Evolutionary conservation across 192 early-diverging fungal genomes (phyloP), one percentile per base, ranked within the genome.

Genomic region (Paraglomus occultum): DNA sequence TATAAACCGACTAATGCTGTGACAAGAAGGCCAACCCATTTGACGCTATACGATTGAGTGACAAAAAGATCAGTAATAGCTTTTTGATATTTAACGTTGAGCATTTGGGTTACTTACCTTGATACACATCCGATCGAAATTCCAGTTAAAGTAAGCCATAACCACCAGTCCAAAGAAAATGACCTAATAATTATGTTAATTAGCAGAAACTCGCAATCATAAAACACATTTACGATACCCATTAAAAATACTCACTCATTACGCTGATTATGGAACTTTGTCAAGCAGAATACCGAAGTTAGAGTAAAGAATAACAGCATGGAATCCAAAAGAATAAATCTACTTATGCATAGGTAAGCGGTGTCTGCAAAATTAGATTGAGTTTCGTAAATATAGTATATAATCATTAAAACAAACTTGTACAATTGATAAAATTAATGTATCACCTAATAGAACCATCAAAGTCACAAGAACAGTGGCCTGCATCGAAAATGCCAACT

Each of bases 21-120:
- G 39, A 88, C 86, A 78, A 99, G 93, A 20, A 97, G 74, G 0
- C 97, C 97, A 40, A 99, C 93, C 97, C 96, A 99, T 79, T 99
- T 99, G 39, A 95, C 86, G 78, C 89, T 91, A 7, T 31, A 31
- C 3, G 31, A 31, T 31, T 31, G 68, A 70, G 46, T 76, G 8
- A 67, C 52, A 67, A 14, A 39, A 15, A 52, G 51, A 48, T 53
- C 14, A 17, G 62, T 48, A 53, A 44, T 67, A 17, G 31, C 44
- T 14, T 8, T 22, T 15, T 52, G 18, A 49, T 67, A 42, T 22
- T 6, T 18, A 11, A 18, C 15, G 53, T 43, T 17, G 20, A 68
- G 48, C 38, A 43, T 63, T 64, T 43, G 9, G 17, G n/a, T 48
- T 40, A 18, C 44, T 52, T 52, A 86, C 83, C 91, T 93, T n/a